Conservation (phyloP, 768 basidiomycete genomes). For the Pisolithus tinctorius region DNA sequence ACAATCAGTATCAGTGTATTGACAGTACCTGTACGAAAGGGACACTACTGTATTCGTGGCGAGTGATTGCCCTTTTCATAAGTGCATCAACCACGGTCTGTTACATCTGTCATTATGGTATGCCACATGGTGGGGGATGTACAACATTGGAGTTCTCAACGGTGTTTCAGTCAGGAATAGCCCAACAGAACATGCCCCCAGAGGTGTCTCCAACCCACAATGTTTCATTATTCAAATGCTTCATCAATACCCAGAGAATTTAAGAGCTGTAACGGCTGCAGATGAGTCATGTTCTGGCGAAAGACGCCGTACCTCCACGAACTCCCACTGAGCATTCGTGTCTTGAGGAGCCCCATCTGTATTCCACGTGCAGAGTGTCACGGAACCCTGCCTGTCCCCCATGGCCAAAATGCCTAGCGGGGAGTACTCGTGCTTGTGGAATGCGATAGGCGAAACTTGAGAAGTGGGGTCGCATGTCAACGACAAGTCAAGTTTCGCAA, state of each 20-base stretch:
- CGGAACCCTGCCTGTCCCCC: constrained; percentile 68
- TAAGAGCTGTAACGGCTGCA: constrained; percentile 64
- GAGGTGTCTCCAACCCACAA: constrained; percentile 20
- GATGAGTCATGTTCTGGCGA: constrained; percentile 39
- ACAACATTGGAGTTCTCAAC: too few relatives aligned
- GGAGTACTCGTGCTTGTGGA: constrained; percentile 86
- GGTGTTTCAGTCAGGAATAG: constrained; percentile 11
- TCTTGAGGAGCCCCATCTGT: constrained; percentile 65
- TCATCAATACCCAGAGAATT: constrained; percentile 61
- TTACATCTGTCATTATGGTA: too few relatives aligned
- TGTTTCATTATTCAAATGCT: constrained; percentile 10
- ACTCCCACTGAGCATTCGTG: constrained; percentile 67
- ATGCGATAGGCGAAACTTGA: constrained; percentile 69
- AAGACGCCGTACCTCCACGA: constrained; percentile 63
- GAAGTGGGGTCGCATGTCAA: constrained; percentile 37
- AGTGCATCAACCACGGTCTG: too few relatives aligned
- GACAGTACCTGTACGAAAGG: too few relatives aligned
- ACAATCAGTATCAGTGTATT: too few relatives aligned
- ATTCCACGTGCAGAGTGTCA: constrained; percentile 80
- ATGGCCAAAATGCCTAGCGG: constrained; percentile 73
- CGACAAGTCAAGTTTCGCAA: constrained; percentile 60
- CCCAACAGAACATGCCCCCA: constrained; percentile 20
- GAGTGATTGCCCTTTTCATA: too few relatives aligned
- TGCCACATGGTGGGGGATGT: too few relatives aligned
- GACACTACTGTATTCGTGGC: too few relatives aligned